Evolutionary conservation across 352 stramenopile species (phyloP).

Genomic region (Globisporangium splendens): DNA sequence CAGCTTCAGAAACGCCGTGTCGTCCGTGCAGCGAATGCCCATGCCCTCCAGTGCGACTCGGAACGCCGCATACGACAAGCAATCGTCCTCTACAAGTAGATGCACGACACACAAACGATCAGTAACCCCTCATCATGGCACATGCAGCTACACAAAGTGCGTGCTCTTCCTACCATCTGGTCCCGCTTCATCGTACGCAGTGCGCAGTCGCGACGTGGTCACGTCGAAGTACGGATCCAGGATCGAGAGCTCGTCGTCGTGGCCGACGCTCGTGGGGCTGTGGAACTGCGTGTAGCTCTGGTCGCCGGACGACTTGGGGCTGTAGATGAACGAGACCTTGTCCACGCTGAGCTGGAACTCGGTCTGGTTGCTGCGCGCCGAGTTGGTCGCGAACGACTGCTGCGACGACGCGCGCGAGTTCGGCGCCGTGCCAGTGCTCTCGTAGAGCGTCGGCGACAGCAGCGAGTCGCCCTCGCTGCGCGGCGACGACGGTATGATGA

Average conservation of each 20-base stretch:
- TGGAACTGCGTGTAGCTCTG: constrained; percentile 54
- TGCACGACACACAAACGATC: background rate
- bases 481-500: constrained; percentile 29
- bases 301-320: constrained; percentile 31
- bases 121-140: background rate
- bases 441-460: constrained; percentile 16
- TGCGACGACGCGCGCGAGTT: constrained; percentile 10
- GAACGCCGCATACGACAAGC: constrained; percentile 56
- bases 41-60: constrained; percentile 55
- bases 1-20: constrained; percentile 67
- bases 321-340: constrained; percentile 82
- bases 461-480: constrained; percentile 21
- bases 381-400: constrained; percentile 10
- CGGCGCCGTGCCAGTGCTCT: constrained; percentile 4
- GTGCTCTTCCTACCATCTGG: constrained; percentile 27
- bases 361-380: constrained; percentile 27
- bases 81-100: constrained; percentile 22
- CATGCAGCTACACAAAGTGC: background rate
- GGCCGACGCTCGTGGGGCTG: constrained; percentile 26
- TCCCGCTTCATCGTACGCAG: constrained; percentile 63
- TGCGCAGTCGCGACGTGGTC: constrained; percentile 60
- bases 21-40: constrained; percentile 68
- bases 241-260: constrained; percentile 75
- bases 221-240: constrained; percentile 87
- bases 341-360: constrained; percentile 74